Evolutionary conservation across 2,329 filamentous ascomycete species (phyloP).

Genomic region (Aspergillus spinulosporus): DNA sequence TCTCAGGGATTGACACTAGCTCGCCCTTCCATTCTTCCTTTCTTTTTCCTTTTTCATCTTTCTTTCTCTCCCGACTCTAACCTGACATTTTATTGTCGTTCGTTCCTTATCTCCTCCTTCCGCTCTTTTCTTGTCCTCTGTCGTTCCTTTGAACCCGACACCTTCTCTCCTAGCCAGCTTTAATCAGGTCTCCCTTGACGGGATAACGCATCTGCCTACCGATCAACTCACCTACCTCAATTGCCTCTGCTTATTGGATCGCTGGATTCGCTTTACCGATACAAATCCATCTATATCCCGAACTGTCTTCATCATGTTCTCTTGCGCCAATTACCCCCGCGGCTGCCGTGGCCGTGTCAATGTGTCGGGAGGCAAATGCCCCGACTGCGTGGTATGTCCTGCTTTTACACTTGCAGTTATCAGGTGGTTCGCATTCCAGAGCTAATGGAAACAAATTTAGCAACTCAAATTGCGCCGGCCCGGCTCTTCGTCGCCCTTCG

Average conservation of each 20-base stretch:
- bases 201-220: constrained; percentile 13
- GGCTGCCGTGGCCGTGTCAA: constrained; percentile 51
- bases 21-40: constrained; percentile 17
- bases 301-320: constrained; percentile 42
- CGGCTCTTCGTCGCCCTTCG: constrained; percentile 41
- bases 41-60: constrained; percentile 24
- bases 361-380: constrained; percentile 44
- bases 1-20: constrained; percentile 14
- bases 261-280: constrained; percentile 3
- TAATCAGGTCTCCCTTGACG: constrained; percentile 21
- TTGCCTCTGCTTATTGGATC: constrained; percentile 4
- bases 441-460: constrained; percentile 19
- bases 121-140: constrained; percentile 14
- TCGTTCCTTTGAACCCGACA: constrained; percentile 10
- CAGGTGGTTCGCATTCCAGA: background rate
- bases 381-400: constrained; percentile 47
- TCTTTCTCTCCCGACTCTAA: constrained; percentile 18
- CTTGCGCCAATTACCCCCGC: constrained; percentile 50
- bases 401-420: background rate
- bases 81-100: constrained; percentile 9
- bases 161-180: constrained; percentile 13
- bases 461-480: constrained; percentile 43
- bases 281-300: constrained; percentile 4
- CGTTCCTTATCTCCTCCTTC: constrained; percentile 8
- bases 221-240: constrained; percentile 6